Base-by-base conservation (phyloP, 495 filamentous ascomycete genomes). In the Xylaria flabelliformis region DNA sequence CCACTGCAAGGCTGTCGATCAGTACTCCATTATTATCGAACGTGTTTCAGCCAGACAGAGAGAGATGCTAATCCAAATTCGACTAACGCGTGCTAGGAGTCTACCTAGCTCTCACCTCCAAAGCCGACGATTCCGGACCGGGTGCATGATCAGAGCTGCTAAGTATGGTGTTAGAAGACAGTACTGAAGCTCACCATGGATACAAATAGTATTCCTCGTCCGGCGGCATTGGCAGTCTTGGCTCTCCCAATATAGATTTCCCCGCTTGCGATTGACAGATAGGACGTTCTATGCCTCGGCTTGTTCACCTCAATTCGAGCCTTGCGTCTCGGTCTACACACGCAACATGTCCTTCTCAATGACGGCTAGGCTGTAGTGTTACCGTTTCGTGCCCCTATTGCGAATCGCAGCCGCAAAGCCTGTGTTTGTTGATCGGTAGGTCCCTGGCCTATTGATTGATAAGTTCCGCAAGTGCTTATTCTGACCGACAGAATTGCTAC, bases 1-100 rank as follows among this genome's bases (percentile, higher is more conserved):
- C 62, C 62, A 64, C 41, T 64, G 5, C 62, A 34, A 63, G 15
- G 12, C 19, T 64, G 61, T 26, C 61, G 61, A 46, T 64, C 61
- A 46, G 24, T 55, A 15, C 17, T 24, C 17, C 4, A 17, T 29
- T 42, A 15, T 50, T 21, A 6, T 29, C 24, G 41, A 29, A 19
- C 21, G 7, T 64, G 61, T 64, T 44, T 46, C 21, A 17, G 44
- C n/a, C 26, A 39, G 61, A 26, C 42, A 42, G 36, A 24, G 17
- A 15, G 17, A 39, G 59, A 46, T 46, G 42, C 26, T 29, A 41
- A 48, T 64, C 62, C 13, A 24, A 64, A 32, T 15, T 24, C 42
- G 39, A 26, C 41, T 12, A 32, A 10, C n/a, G 19, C 12, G 13
- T n/a, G 51, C 51, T 55, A 9, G 21, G 51, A 46, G 42, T 2